Conservation (phyloP, 139 green algal genomes). For the Asterochloris sp. region DNA sequence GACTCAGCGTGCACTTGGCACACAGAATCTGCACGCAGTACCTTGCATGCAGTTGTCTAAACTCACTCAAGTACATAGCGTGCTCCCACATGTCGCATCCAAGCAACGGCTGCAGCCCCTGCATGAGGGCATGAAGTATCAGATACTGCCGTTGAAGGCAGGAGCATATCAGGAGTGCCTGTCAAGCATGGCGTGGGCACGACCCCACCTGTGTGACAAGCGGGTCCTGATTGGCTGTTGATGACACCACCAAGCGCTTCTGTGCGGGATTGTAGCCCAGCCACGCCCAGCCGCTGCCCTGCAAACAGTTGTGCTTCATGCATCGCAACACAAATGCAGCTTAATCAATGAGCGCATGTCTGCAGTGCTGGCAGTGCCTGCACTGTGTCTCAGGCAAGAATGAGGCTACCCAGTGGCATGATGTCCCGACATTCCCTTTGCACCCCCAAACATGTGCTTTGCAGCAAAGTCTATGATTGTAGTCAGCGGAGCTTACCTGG, state of each 20-base stretch:
- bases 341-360: neutral
- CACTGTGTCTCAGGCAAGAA: too few species aligned
- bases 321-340: neutral
- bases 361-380: too few species aligned
- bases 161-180: too few species aligned
- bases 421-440: too few species aligned
- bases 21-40: too few species aligned
- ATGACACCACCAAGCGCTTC: conserved; percentile 68
- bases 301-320: neutral
- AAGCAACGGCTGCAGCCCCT: conserved; percentile 87
- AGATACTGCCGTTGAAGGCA: neutral
- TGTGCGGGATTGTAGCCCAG: conserved; percentile 80
- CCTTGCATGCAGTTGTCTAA: conserved; percentile 32
- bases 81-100: conserved; percentile 95
- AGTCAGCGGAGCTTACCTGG: conserved; percentile 46
- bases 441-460: too few species aligned
- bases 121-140: neutral
- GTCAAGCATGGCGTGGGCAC: neutral
- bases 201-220: conserved; percentile 44
- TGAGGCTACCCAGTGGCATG: too few species aligned
- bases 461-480: neutral
- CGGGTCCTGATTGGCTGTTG: conserved; percentile 89
- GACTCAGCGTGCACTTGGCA: too few species aligned
- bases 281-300: conserved; percentile 97
- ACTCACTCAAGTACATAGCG: conserved; percentile 37